Evolutionary conservation across 2,329 filamentous ascomycete genomes (phyloP).

Genomic region (Claviceps sp.): DNA sequence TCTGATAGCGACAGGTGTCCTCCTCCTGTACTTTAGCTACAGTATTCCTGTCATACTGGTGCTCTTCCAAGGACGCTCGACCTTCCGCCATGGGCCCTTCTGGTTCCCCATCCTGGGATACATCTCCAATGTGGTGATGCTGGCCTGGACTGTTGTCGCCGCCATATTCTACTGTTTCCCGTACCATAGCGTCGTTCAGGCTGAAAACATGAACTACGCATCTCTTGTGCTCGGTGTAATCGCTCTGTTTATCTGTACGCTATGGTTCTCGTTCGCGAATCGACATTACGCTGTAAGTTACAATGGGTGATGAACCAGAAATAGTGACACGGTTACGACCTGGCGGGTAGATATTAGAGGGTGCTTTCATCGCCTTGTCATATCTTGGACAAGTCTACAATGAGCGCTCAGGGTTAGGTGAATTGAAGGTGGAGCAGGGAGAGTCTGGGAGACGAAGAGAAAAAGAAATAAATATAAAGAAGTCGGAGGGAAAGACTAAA

Average conservation of each 20-base stretch:
- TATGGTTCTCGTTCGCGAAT: constrained; percentile 13
- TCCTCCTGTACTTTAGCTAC: constrained; percentile 17
- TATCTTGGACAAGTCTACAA: too few relatives aligned
- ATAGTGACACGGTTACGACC: too few relatives aligned
- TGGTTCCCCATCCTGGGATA: constrained; percentile 15
- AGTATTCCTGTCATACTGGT: constrained; percentile 14
- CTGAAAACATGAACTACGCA: constrained; percentile 14
- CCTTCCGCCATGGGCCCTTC: constrained; percentile 15
- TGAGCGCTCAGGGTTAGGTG: too few relatives aligned
- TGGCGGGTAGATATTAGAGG: too few relatives aligned
- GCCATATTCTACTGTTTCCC: constrained; percentile 17
- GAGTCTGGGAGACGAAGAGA: too few relatives aligned
- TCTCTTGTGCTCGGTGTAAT: constrained; percentile 12
- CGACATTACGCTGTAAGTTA: constrained; percentile 13
- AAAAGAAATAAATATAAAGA: too few relatives aligned
- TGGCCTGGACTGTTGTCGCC: constrained; percentile 12
- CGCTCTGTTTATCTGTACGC: constrained; percentile 4
- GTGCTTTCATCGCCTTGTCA: background rate
- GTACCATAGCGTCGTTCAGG: constrained; percentile 10
- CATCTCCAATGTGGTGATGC: constrained; percentile 13
- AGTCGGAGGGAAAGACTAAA: too few relatives aligned
- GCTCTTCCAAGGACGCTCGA: constrained; percentile 12
- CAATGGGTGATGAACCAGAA: constrained; percentile 2
- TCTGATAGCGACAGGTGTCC: constrained; percentile 13
- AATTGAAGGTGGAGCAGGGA: too few relatives aligned